phyloP scores from a whole-genome alignment of 176 grass and related monocot species.

The Cenchrus americanus region DNA sequence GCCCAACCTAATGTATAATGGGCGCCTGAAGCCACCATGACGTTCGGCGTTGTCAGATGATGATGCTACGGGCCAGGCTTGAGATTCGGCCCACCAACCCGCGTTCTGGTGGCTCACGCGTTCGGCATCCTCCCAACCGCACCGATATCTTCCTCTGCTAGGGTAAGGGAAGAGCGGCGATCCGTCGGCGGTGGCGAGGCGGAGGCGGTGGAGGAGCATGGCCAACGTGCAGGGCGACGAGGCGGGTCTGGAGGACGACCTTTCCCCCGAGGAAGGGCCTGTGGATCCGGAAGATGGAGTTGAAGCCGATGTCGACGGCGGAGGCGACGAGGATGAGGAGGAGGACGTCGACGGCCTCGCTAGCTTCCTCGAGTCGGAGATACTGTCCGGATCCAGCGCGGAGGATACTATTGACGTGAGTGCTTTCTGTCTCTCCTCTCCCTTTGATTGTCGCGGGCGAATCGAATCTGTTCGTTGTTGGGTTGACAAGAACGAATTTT shows the following conservation, averaged over 20 bases:
- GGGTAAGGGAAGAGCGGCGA: constrained; percentile 43
- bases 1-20: neutral
- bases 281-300: neutral
- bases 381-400: constrained; percentile 60
- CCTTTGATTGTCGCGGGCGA: neutral
- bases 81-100: constrained; percentile 43
- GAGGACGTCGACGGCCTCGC: constrained; percentile 79
- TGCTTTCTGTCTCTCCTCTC: neutral
- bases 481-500: neutral
- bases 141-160: constrained; percentile 35
- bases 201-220: constrained; percentile 36
- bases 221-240: neutral
- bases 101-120: constrained; percentile 35
- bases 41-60: too few relatives aligned
- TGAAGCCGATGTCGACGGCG: neutral
- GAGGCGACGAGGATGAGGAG: constrained; percentile 38
- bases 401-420: constrained; percentile 45
- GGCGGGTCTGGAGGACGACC: neutral
- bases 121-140: constrained; percentile 24
- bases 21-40: too few relatives aligned
- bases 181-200: constrained; percentile 41
- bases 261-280: neutral
- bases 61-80: neutral
- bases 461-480: constrained; percentile 2
- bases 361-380: constrained; percentile 85